Conservation (phyloP, 768 basidiomycete genomes). For the Pleurotus giganteus region DNA sequence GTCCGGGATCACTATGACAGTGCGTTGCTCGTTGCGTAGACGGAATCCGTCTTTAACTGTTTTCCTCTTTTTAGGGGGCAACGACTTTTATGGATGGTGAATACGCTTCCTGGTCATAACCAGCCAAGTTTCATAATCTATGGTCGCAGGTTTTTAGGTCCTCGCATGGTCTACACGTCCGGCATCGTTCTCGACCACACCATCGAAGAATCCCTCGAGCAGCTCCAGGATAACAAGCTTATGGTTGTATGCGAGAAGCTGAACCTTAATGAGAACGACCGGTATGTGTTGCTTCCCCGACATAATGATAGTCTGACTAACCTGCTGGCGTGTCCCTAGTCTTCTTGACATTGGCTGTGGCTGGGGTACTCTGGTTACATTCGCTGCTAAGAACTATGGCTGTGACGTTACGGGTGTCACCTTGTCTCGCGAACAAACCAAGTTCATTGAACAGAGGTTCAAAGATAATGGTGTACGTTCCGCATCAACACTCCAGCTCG, state of each 20-base stretch:
- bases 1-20: constrained; percentile 96
- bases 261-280: constrained; percentile 82
- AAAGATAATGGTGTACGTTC: constrained; percentile 62
- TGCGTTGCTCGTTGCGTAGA: constrained; percentile 30
- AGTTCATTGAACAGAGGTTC: constrained; percentile 90
- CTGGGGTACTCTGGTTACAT: constrained; percentile 94
- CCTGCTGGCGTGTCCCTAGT: constrained; percentile 29
- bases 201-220: constrained; percentile 79
- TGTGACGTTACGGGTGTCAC: constrained; percentile 97
- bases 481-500: too few relatives aligned
- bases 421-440: constrained; percentile 85
- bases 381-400: constrained; percentile 96
- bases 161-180: constrained; percentile 97
- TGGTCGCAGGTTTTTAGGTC: constrained; percentile 77
- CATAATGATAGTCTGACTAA: too few relatives aligned
- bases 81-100: constrained; percentile 94
- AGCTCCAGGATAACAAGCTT: constrained; percentile 98
- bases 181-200: constrained; percentile 77
- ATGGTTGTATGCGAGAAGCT: constrained; percentile 94
- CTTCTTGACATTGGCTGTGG: constrained; percentile 89
- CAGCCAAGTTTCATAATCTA: neutral
- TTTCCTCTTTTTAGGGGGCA: constrained; percentile 55
- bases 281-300: constrained; percentile 25
- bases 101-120: constrained; percentile 8
- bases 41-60: too few relatives aligned